Conservation (phyloP, 2,329 filamentous ascomycete genomes). For the Fusarium napiforme region DNA sequence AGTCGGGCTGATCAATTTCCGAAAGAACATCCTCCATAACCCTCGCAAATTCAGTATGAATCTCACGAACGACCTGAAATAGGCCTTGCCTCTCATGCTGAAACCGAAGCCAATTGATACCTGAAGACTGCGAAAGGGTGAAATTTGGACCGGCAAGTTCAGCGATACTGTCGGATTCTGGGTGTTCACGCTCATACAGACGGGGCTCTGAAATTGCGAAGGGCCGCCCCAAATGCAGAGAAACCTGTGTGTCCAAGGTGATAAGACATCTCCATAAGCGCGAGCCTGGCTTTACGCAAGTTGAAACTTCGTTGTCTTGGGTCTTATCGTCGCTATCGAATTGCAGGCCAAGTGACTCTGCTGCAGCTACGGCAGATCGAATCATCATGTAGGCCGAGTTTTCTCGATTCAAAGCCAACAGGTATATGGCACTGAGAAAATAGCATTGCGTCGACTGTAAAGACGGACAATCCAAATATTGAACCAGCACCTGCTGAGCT, state of each 20-base stretch:
- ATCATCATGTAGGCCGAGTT: slow-evolving; percentile 35
- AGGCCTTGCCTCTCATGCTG: slow-evolving; percentile 32
- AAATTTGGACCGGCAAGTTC: slow-evolving; percentile 31
- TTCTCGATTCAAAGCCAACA: slow-evolving; percentile 39
- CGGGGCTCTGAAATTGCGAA: slow-evolving; percentile 11
- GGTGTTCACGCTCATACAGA: not conserved
- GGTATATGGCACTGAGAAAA: slow-evolving; percentile 57
- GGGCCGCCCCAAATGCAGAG: slow-evolving; percentile 34
- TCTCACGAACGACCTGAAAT: slow-evolving; percentile 29
- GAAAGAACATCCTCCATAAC: slow-evolving; percentile 29
- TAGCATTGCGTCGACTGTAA: slow-evolving; percentile 60
- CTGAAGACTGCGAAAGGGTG: not conserved
- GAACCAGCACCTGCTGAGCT: slow-evolving; percentile 54
- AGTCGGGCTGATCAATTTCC: slow-evolving; percentile 26
- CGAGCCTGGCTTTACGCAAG: not conserved
- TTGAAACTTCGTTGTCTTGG: not conserved
- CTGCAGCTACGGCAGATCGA: slow-evolving; percentile 29
- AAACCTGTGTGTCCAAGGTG: slow-evolving; percentile 33
- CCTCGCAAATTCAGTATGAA: slow-evolving; percentile 26
- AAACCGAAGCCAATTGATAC: slow-evolving; percentile 41
- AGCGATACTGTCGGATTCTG: slow-evolving; percentile 25
- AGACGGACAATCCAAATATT: slow-evolving; percentile 57
- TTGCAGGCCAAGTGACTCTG: slow-evolving; percentile 37
- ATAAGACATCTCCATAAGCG: slow-evolving; percentile 38
- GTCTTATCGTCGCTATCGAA: not conserved